Base-by-base conservation (phyloP, 257 asterid genomes). In the Ehretia macrophylla region DNA sequence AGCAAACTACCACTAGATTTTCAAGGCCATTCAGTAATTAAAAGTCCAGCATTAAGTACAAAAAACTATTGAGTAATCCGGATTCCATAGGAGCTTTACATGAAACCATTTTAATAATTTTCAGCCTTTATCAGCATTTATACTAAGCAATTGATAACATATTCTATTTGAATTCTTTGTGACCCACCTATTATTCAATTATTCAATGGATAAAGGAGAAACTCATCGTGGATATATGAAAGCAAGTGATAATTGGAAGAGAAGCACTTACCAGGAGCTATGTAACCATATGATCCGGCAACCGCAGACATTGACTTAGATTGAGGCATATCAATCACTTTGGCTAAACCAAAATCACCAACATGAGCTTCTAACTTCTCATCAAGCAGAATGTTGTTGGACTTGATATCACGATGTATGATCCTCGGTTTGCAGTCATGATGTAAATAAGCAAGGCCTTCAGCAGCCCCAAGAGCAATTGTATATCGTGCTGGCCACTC, bases 251-350 rank as follows among this genome's bases (percentile, higher is more conserved):
- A 51, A 10, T 14, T 12, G 32, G 16, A 14, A 18, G 3, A 50
- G 55, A 58, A 47, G 52, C 20, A 58, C 86, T 68, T 55, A 85
- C 96, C 98, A 14, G 96, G 98, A 72, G 98, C 96, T 48, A 91
- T 91, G 75, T 91, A 91, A 44, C 98, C 98, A 57, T 91, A 91
- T 5, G 98, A 91, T 40, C 98, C 98, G 21, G 96, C 98, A 59
- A 87, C 96, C 0, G 96, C 98, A 44, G 98, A 87, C 83, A 90
- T 78, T 0, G 98, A 87, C 81, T 90, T 90, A 0, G 96, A 83
- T 32, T 83, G 94, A 35, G 98, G 98, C 98, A 90, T 87, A 63
- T 90, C 98, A 20, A 90, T 84, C 62, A 90, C 98, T 69, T 90
- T 90, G 0, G 98, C 98, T 72, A 90, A 74, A 62, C 98, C 98